Conservation (phyloP, 495 filamentous ascomycete species). For the Beverwykella pulmonaria region DNA sequence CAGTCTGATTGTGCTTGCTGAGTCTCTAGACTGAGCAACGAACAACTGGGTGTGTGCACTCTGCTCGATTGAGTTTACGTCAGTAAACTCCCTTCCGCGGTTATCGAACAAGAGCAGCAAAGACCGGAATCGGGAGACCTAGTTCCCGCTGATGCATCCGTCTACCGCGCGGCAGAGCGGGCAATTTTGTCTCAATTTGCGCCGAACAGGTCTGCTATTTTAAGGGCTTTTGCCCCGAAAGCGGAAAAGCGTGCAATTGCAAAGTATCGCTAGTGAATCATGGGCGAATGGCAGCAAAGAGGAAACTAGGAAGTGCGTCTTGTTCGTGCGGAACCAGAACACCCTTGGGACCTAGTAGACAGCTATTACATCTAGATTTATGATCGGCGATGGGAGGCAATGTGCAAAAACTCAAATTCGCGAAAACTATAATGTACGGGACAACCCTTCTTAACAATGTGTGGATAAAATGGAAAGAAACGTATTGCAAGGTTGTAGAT, state of each 20-base stretch:
- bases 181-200: slow-evolving; percentile 9
- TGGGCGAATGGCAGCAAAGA: slow-evolving; percentile 12
- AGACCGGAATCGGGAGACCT: neutral
- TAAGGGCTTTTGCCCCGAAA: neutral
- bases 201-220: neutral
- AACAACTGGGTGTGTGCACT: neutral
- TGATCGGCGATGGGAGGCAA: too few relatives aligned
- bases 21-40: slow-evolving; percentile 42
- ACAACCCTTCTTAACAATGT: too few relatives aligned
- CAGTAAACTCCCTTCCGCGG: neutral
- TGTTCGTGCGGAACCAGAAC: neutral
- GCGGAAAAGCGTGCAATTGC: slow-evolving; percentile 5
- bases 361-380: neutral
- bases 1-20: slow-evolving; percentile 58
- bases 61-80: neutral
- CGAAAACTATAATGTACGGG: too few relatives aligned
- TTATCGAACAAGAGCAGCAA: neutral
- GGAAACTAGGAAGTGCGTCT: neutral
- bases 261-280: neutral
- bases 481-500: too few relatives aligned
- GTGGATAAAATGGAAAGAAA: too few relatives aligned
- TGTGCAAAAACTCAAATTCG: too few relatives aligned
- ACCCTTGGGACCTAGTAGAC: neutral
- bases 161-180: slow-evolving; percentile 12
- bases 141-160: slow-evolving; percentile 13